phyloP scores from a whole-genome alignment of 768 basidiomycete genomes.

The Trametes maxima region DNA sequence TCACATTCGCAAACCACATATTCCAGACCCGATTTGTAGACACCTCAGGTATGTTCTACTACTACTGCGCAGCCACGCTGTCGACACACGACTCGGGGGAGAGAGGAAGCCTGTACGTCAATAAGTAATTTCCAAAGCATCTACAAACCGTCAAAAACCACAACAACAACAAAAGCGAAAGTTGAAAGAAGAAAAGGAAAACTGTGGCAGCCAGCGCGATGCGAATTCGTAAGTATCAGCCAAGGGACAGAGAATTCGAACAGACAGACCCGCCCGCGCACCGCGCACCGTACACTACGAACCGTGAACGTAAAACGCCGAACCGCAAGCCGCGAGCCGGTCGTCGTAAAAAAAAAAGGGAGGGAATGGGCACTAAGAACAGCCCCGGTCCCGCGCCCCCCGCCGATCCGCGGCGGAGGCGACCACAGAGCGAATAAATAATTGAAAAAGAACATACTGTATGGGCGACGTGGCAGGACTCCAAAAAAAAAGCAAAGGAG shows the following conservation, averaged over 20 bases:
- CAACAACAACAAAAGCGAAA: neutral
- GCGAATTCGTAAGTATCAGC: neutral
- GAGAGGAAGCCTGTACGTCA: neutral
- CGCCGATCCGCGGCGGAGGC: neutral
- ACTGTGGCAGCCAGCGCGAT: slow-evolving; percentile 17
- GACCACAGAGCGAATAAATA: slow-evolving; percentile 12
- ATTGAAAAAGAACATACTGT: slow-evolving; percentile 10
- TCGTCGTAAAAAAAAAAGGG: neutral
- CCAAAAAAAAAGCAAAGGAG: neutral
- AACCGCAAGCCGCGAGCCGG: neutral
- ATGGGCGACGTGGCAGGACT: slow-evolving; percentile 10
- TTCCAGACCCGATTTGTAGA: neutral
- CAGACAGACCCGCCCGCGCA: too few relatives aligned
- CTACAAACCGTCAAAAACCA: neutral
- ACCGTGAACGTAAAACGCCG: neutral
- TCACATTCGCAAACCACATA: neutral
- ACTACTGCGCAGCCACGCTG: too few relatives aligned
- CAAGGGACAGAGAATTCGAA: too few relatives aligned
- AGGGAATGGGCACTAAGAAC: neutral
- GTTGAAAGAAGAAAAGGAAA: neutral
- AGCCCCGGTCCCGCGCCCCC: neutral
- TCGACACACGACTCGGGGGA: neutral
- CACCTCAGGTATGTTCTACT: too few relatives aligned
- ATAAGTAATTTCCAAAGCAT: slow-evolving; percentile 10
- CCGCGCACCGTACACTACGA: too few relatives aligned